Conservation (phyloP, 2,329 filamentous ascomycete species). For the Hymenoscyphus scutula region DNA sequence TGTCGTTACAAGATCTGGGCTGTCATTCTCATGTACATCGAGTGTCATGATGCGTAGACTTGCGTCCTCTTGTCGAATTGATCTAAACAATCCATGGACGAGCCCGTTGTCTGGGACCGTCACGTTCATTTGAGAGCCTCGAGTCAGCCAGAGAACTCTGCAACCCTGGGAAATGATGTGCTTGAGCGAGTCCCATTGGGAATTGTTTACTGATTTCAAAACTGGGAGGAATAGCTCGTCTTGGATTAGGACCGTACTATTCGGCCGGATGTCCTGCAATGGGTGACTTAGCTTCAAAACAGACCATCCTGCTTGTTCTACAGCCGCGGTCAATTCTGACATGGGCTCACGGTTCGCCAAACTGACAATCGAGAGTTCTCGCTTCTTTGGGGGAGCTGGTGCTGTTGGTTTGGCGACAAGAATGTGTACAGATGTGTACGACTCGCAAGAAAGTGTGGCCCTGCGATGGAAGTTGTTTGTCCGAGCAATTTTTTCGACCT, state of each 20-base stretch:
- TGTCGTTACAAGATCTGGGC: slow-evolving; percentile 6
- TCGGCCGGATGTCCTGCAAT: neutral
- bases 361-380: slow-evolving; percentile 10
- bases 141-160: slow-evolving; percentile 39
- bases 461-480: slow-evolving; percentile 9
- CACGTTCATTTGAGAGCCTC: slow-evolving; percentile 29
- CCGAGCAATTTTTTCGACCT: slow-evolving; percentile 6
- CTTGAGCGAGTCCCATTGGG: slow-evolving; percentile 20
- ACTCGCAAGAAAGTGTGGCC: slow-evolving; percentile 13
- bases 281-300: neutral
- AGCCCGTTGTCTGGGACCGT: slow-evolving; percentile 35
- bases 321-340: neutral
- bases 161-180: slow-evolving; percentile 3
- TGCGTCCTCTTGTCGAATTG: slow-evolving; percentile 23
- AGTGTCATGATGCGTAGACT: slow-evolving; percentile 18
- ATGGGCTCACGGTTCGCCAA: neutral
- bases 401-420: slow-evolving; percentile 8
- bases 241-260: slow-evolving; percentile 16
- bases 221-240: slow-evolving; percentile 20
- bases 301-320: neutral
- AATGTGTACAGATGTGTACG: slow-evolving; percentile 8
- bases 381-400: neutral
- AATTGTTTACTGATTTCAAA: slow-evolving; percentile 6
- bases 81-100: slow-evolving; percentile 37
- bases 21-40: slow-evolving; percentile 15